A percentile compares a stretch with the other conserved stretches of the same genome.
phyloP scores from a whole-genome alignment of 2,329 filamentous ascomycete species.

The Bipolaris sorokiniana region DNA sequence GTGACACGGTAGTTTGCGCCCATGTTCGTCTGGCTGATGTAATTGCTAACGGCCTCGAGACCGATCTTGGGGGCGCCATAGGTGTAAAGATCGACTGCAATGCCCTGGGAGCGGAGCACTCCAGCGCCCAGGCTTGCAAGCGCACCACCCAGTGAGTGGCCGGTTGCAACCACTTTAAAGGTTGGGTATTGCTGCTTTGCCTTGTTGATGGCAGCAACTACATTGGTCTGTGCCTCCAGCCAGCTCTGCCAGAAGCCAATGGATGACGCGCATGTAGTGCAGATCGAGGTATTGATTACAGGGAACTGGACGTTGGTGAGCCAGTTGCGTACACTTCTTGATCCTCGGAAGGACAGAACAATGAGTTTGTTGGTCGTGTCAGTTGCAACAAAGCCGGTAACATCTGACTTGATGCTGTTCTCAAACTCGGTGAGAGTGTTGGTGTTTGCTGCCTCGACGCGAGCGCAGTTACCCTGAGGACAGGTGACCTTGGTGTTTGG shows the following conservation, averaged over 20 bases:
- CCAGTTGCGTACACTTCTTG: constrained; percentile 65
- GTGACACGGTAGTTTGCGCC: constrained; percentile 67
- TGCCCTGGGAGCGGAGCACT: constrained; percentile 59
- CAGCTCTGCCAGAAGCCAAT: constrained; percentile 66
- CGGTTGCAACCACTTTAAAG: constrained; percentile 65
- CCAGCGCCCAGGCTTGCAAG: constrained; percentile 66
- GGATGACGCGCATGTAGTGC: constrained; percentile 59
- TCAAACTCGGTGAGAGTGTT: constrained; percentile 57
- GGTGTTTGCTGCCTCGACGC: constrained; percentile 56
- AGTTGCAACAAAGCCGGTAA: constrained; percentile 56
- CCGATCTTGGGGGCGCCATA: constrained; percentile 72
- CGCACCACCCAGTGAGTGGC: constrained; percentile 72
- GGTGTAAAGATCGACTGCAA: constrained; percentile 64
- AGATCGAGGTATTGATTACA: constrained; percentile 51
- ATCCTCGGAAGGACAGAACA: constrained; percentile 67
- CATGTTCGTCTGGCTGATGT: constrained; percentile 60
- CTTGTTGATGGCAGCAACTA: constrained; percentile 53
- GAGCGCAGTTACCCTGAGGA: constrained; percentile 54
- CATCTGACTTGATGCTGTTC: constrained; percentile 51
- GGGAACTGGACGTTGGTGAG: constrained; percentile 61
- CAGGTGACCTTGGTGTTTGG: constrained; percentile 54
- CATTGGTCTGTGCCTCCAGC: constrained; percentile 57
- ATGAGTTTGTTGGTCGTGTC: constrained; percentile 60
- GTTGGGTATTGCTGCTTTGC: constrained; percentile 57
- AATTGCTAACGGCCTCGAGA: constrained; percentile 61